A percentile compares a stretch with the other conserved stretches of the same genome.
phyloP scores from a whole-genome alignment of 139 green algal genomes.

The Tetradesmus lagerheimii region DNA sequence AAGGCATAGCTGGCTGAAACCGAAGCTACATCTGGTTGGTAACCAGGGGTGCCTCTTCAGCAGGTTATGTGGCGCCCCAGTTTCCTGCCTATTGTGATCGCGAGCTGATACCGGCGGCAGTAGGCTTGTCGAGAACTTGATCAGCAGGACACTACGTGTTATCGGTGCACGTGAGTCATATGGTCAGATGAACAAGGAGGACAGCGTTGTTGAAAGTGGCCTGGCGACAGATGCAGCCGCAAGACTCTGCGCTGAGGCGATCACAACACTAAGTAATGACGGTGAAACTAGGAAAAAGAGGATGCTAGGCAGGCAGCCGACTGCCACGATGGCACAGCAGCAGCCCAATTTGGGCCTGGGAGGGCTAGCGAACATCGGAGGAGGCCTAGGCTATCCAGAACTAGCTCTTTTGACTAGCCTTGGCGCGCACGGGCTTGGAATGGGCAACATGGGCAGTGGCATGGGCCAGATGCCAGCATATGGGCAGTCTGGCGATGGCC shows the following conservation, averaged over 20 bases:
- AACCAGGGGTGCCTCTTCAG: not conserved
- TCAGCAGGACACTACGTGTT: not conserved
- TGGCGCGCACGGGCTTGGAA: not conserved
- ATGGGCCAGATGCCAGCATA: slow-evolving; percentile 12
- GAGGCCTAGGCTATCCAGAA: slow-evolving; percentile 48
- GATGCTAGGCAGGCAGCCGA: not conserved
- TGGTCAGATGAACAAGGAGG: not conserved
- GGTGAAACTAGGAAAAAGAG: not conserved
- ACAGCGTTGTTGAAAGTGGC: not conserved
- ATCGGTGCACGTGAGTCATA: not conserved
- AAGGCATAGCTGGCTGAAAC: too few relatives aligned
- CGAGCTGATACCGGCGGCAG: not conserved
- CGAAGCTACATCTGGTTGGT: not conserved
- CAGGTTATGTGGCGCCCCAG: not conserved
- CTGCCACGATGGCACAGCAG: not conserved
- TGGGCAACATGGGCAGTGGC: not conserved
- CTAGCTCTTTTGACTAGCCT: slow-evolving; percentile 51
- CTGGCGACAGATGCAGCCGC: not conserved
- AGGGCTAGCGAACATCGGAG: not conserved
- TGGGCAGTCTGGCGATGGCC: not conserved
- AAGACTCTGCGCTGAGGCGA: not conserved
- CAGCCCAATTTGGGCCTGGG: not conserved
- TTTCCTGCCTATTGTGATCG: not conserved
- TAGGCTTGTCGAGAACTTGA: not conserved
- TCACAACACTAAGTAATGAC: not conserved